Evolutionary conservation across 176 grass and related monocot genomes (phyloP).

Genomic region (Olyra latifolia): DNA sequence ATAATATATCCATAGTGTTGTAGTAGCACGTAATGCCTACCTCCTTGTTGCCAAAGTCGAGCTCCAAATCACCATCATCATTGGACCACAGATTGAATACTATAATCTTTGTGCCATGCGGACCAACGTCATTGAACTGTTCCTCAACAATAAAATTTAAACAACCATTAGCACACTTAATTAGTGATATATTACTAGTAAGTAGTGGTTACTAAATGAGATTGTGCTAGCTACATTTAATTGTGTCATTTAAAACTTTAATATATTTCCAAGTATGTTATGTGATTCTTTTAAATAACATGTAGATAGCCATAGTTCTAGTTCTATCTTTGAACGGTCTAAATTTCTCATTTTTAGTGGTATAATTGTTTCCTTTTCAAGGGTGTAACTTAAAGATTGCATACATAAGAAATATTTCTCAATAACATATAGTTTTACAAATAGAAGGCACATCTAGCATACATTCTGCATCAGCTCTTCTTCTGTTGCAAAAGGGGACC

Average conservation of each 20-base stretch:
- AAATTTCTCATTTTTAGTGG: neutral
- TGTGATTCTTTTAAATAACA: neutral
- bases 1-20: neutral
- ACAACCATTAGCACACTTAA: slow-evolving; percentile 31
- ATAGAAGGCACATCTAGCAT: slow-evolving; percentile 15
- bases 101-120: slow-evolving; percentile 82
- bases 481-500: slow-evolving; percentile 82
- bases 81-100: slow-evolving; percentile 81
- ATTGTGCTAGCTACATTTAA: neutral
- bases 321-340: neutral
- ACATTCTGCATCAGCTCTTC: slow-evolving; percentile 62
- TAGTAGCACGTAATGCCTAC: slow-evolving; percentile 25
- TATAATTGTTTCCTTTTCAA: neutral
- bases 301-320: neutral
- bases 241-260: neutral
- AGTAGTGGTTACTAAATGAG: neutral
- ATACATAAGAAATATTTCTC: neutral
- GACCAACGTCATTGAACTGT: slow-evolving; percentile 78
- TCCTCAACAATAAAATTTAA: slow-evolving; percentile 16
- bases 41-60: slow-evolving; percentile 58
- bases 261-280: neutral
- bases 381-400: neutral
- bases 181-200: neutral
- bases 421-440: neutral
- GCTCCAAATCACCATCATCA: slow-evolving; percentile 65